Evolutionary conservation across 108 stramenopile genomes (phyloP).

Genomic region (Pseudonitzschia multiseries): DNA sequence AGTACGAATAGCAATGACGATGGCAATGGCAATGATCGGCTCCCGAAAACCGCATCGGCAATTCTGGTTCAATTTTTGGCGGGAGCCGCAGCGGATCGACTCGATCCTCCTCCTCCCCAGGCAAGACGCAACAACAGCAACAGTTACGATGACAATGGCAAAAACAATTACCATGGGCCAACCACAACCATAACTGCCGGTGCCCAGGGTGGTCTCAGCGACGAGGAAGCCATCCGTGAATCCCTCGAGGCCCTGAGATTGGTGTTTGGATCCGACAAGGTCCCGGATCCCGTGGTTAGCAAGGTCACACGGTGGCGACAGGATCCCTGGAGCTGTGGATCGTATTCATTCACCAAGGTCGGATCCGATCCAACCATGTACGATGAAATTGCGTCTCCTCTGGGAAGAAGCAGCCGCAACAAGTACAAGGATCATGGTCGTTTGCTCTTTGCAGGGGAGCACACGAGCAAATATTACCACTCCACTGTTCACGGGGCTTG

Average conservation of each 20-base stretch:
- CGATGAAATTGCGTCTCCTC: conserved; percentile 14
- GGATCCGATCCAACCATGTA: conserved; percentile 11
- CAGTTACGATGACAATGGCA: too few species aligned
- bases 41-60: neutral
- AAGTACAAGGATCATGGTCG: neutral
- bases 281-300: neutral
- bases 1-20: neutral
- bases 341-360: conserved; percentile 24
- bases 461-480: conserved; percentile 23
- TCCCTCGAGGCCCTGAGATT: conserved; percentile 8
- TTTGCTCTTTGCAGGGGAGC: conserved; percentile 30
- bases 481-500: conserved; percentile 31
- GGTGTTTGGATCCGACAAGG: conserved; percentile 17
- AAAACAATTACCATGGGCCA: too few species aligned
- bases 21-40: too few species aligned
- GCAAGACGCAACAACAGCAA: neutral
- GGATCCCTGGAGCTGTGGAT: conserved; percentile 25
- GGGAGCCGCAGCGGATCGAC: conserved; percentile 10
- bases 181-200: too few species aligned
- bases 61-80: conserved; percentile 17
- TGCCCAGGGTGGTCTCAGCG: conserved; percentile 4
- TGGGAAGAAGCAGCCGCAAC: neutral
- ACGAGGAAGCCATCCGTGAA: conserved; percentile 16
- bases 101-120: neutral
- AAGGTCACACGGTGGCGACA: conserved; percentile 23